Evolutionary conservation across 768 basidiomycete species (phyloP).

Genomic region (Megacollybia marginata): DNA sequence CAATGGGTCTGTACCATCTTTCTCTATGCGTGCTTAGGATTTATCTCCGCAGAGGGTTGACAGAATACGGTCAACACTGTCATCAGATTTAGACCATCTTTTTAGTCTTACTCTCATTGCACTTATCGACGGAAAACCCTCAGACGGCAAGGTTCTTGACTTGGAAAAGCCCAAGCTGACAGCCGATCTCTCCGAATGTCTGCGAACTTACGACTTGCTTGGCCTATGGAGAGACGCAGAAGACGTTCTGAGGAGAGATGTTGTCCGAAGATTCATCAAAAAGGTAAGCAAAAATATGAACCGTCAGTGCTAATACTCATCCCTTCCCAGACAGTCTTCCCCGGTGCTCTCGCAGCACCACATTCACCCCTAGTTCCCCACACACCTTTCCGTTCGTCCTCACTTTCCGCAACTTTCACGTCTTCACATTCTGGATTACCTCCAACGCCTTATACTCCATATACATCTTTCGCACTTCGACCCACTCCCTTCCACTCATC

Average conservation of each 20-base stretch:
- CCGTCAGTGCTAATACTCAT: conserved; percentile 2
- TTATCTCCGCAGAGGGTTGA: conserved; percentile 54
- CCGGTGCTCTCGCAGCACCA: conserved; percentile 58
- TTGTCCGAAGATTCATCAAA: conserved; percentile 70
- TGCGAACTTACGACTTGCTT: conserved; percentile 73
- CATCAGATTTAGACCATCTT: conserved; percentile 78
- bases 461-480: conserved; percentile 46
- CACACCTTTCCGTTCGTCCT: conserved; percentile 52
- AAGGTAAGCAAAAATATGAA: conserved; percentile 43
- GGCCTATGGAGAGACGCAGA: conserved; percentile 85
- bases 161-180: conserved; percentile 56
- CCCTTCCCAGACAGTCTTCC: conserved; percentile 57
- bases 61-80: conserved; percentile 76
- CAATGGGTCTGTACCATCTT: conserved; percentile 62
- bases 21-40: conserved; percentile 6
- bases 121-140: conserved; percentile 38
- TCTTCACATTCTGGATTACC: conserved; percentile 13
- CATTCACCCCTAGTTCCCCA: conserved; percentile 72
- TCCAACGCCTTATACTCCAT: conserved; percentile 44
- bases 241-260: conserved; percentile 66
- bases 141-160: conserved; percentile 44
- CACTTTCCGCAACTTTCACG: conserved; percentile 17
- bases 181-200: conserved; percentile 68
- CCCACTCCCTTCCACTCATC: conserved; percentile 45
- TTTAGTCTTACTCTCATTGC: conserved; percentile 57